Base-by-base conservation (phyloP, 306 rosid genomes). In the Prunus dulcis region DNA sequence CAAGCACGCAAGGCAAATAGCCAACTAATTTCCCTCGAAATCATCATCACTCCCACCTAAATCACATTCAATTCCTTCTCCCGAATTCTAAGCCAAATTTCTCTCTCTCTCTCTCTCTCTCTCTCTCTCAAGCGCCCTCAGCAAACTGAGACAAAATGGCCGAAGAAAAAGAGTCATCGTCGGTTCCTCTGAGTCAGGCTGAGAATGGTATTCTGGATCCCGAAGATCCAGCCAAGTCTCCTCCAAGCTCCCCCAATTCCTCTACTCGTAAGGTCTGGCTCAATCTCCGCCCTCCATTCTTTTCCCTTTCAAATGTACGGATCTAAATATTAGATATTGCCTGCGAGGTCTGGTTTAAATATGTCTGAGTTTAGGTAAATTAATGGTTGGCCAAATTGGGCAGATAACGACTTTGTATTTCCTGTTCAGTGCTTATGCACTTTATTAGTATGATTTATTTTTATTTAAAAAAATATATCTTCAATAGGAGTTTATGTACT, bases 221-320 rank as follows among this genome's bases (percentile, higher is more conserved):
- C 79, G 96, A 93, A 79, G 97, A 91, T 86, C 97, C 97, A 17
- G 90, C 89, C 69, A 93, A 91, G 79, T 84, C 92, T 75, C 91
- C 96, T 1, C 93, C 97, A 0, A 67, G 43, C 41, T 91, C 97
- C 32, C 92, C 98, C 55, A 91, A 91, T 63, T 89, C 93, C 49
- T 89, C 97, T 70, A 93, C 98, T 78, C 98, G 96, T 60, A 87
- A 86, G 98, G 98, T 92, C n/a, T 10, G 62, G 9, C 67, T 64
- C 79, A 2, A 51, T 76, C 43, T 56, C 70, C 30, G 9, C 77
- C 67, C 25, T 70, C 47, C 22, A 19, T 69, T 64, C 22, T 32
- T 43, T 17, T 30, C 32, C 0, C 63, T 65, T 70, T 27, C 30
- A 72, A 18, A 67, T 79, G 71, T 57, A 50, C 75, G 80, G 85